Evolutionary conservation across 2,329 filamentous ascomycete genomes (phyloP).

Genomic region (Verticillium tricorpus): DNA sequence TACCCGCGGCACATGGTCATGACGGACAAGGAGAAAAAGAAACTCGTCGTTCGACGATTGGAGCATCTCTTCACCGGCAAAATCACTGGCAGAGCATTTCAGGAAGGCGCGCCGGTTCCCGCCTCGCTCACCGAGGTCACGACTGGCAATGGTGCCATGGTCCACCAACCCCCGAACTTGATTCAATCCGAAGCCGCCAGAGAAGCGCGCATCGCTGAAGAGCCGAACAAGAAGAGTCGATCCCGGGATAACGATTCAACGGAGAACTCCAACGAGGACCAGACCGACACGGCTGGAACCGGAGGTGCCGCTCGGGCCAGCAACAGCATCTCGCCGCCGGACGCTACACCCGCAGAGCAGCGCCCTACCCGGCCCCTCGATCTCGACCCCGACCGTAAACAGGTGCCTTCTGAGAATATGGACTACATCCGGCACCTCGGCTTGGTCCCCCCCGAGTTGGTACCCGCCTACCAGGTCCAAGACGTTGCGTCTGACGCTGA

Average conservation of each 20-base stretch:
- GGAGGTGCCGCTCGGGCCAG: slow-evolving; percentile 21
- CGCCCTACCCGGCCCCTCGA: slow-evolving; percentile 73
- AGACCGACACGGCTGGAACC: slow-evolving; percentile 37
- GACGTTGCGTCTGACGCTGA: slow-evolving; percentile 59
- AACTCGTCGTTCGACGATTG: slow-evolving; percentile 67
- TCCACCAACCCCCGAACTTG: slow-evolving; percentile 30
- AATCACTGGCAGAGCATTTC: slow-evolving; percentile 16
- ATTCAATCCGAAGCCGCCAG: slow-evolving; percentile 29
- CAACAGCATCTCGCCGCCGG: slow-evolving; percentile 36
- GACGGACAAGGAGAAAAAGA: slow-evolving; percentile 72
- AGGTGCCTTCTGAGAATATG: slow-evolving; percentile 73
- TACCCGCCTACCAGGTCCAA: slow-evolving; percentile 33
- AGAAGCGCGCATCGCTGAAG: slow-evolving; percentile 43
- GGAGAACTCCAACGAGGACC: slow-evolving; percentile 44
- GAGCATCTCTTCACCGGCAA: slow-evolving; percentile 82
- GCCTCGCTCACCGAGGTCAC: slow-evolving; percentile 16
- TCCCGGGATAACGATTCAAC: slow-evolving; percentile 39
- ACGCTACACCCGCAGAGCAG: slow-evolving; percentile 54
- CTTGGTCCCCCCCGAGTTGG: slow-evolving; percentile 54
- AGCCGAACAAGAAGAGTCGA: slow-evolving; percentile 30
- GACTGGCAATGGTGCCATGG: slow-evolving; percentile 15
- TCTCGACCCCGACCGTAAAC: slow-evolving; percentile 71
- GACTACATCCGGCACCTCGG: slow-evolving; percentile 74
- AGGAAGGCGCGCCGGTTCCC: background rate
- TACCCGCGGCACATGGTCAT: slow-evolving; percentile 58